Evolutionary conservation across 2,329 filamentous ascomycete species (phyloP).

Genomic region (Neoarthrinium moseri): DNA sequence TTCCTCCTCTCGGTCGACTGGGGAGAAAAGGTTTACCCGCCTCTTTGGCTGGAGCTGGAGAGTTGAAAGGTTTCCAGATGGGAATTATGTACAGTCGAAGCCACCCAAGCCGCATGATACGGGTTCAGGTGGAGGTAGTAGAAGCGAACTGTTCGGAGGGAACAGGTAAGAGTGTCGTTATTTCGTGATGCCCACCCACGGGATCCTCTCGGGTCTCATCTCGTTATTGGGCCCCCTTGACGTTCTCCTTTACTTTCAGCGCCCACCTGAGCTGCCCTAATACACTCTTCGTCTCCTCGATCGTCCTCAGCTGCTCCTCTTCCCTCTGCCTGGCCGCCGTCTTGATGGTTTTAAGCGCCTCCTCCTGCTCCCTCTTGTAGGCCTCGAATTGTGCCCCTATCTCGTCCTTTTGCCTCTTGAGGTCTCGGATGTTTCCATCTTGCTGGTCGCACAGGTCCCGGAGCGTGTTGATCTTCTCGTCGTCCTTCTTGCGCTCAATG

Average conservation of each 20-base stretch:
- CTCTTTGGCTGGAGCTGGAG: too few relatives aligned
- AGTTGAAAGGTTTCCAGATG: too few relatives aligned
- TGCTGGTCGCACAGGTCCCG: constrained; percentile 73
- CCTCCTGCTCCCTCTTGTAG: constrained; percentile 65
- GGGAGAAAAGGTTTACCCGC: too few relatives aligned
- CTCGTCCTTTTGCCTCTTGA: constrained; percentile 60
- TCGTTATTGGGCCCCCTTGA: constrained; percentile 43
- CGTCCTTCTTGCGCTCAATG: constrained; percentile 56
- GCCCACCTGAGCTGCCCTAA: constrained; percentile 72
- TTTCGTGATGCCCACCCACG: too few relatives aligned
- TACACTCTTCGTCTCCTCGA: constrained; percentile 59
- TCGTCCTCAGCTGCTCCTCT: constrained; percentile 56
- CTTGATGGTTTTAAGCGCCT: constrained; percentile 60
- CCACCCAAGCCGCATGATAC: too few relatives aligned
- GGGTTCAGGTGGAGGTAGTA: too few relatives aligned
- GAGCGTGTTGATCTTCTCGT: constrained; percentile 62
- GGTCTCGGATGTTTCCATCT: constrained; percentile 63
- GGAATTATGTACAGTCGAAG: too few relatives aligned
- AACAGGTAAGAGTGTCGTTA: too few relatives aligned
- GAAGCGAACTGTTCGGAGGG: too few relatives aligned
- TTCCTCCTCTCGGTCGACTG: too few relatives aligned
- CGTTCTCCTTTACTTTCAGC: constrained; percentile 63
- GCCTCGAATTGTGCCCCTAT: constrained; percentile 59
- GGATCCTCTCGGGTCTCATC: too few relatives aligned
- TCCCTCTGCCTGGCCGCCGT: constrained; percentile 55